These are phyloP conservation scores for Blastobotrys arbuscula DNA, from an alignment of 1,139 yeast genomes.

Conservation along the genomic window DNA sequence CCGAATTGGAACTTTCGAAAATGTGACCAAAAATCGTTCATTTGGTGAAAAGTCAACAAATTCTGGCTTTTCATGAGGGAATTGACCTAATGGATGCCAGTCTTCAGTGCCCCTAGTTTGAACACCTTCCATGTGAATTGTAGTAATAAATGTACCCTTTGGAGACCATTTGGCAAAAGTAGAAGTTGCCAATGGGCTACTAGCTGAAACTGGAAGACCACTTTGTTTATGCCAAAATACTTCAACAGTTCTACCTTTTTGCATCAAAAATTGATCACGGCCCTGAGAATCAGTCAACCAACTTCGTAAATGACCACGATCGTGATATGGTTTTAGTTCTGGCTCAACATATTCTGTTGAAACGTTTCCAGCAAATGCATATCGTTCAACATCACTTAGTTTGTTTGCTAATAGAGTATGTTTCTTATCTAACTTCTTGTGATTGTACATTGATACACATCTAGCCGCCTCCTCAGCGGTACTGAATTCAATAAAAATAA, in stretches of 20 bases:
- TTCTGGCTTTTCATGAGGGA: constrained; percentile 85
- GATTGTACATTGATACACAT: constrained; percentile 76
- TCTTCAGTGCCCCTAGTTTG: constrained; percentile 94
- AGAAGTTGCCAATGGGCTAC: constrained; percentile 61
- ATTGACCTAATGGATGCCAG: constrained; percentile 64
- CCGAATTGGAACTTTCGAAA: constrained; percentile 78
- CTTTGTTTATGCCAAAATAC: constrained; percentile 78
- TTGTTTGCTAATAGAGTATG: constrained; percentile 85
- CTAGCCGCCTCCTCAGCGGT: constrained; percentile 62
- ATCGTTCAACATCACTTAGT: constrained; percentile 78
- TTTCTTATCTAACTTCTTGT: constrained; percentile 88
- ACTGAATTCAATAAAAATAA: constrained; percentile 77
- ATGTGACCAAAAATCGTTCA: constrained; percentile 84
- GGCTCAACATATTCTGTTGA: constrained; percentile 67
- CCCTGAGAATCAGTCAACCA: constrained; percentile 90
- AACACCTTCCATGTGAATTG: constrained; percentile 91
- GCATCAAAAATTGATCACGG: constrained; percentile 85
- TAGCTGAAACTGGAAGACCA: constrained; percentile 67
- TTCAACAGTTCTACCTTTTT: constrained; percentile 74
- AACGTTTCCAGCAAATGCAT: constrained; percentile 62
- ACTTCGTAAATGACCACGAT: constrained; percentile 74
- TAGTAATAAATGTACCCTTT: constrained; percentile 80
- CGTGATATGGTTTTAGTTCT: constrained; percentile 58
- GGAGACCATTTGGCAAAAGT: constrained; percentile 90
- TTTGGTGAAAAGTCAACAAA: constrained; percentile 88